Evolutionary conservation across 2,329 filamentous ascomycete genomes (phyloP).

Genomic region (Drechslerella dactyloides): DNA sequence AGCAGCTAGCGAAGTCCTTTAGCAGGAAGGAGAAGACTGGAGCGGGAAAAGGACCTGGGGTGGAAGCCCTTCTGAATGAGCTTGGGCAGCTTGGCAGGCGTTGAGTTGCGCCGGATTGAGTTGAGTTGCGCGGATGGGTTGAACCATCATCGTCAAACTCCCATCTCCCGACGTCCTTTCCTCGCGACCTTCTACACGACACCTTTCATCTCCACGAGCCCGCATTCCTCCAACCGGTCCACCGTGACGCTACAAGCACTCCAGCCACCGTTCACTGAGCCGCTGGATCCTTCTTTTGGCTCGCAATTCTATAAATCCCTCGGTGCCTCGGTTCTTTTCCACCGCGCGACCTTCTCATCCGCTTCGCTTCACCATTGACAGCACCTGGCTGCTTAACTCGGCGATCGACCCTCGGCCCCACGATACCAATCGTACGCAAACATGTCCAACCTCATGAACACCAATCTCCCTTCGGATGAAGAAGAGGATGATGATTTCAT

Average conservation of each 20-base stretch:
- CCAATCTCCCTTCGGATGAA: slow-evolving; percentile 44
- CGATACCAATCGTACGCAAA: neutral
- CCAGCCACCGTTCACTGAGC: slow-evolving; percentile 18
- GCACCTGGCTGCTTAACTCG: slow-evolving; percentile 1
- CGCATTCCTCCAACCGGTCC: slow-evolving; percentile 3
- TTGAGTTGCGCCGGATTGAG: slow-evolving; percentile 22
- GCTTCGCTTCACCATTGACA: slow-evolving; percentile 2
- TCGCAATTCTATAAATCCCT: neutral
- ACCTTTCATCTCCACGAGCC: neutral
- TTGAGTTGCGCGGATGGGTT: neutral
- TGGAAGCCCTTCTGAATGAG: neutral
- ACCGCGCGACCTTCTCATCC: neutral
- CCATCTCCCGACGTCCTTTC: slow-evolving; percentile 1
- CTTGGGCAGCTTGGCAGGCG: slow-evolving; percentile 30
- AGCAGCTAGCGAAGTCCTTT: neutral
- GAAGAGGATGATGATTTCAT: slow-evolving; percentile 52
- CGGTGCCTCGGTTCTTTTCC: neutral
- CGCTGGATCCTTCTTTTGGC: slow-evolving; percentile 31
- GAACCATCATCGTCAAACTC: slow-evolving; percentile 3
- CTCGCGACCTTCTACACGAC: neutral
- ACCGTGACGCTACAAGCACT: neutral
- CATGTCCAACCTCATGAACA: slow-evolving; percentile 37
- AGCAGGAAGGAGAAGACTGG: neutral
- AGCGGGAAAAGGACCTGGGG: neutral
- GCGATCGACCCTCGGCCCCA: neutral